Evolutionary conservation across 2,329 filamentous ascomycete species (phyloP), one percentile per base, ranked within the genome.

Genomic region (Cladophialophora bantiana): DNA sequence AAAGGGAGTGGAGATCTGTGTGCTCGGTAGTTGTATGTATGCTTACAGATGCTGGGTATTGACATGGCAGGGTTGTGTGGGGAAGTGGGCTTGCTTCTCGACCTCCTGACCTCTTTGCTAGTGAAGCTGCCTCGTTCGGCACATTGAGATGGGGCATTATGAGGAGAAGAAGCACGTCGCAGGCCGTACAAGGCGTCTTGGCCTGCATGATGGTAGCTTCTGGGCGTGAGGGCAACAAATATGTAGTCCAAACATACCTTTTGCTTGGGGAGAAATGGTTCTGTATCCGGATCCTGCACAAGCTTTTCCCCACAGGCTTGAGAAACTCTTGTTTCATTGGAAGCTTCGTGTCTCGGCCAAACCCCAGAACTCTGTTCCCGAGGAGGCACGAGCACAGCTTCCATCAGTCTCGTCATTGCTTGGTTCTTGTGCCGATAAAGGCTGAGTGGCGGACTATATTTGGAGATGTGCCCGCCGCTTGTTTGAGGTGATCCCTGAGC

Each of bases 21-120:
- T 36, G 31, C 12, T 36, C 57, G 57, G 57, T 59, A 59, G 57
- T 59, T 59, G 57, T 7, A 34, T 50, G 45, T n/a, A 48, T 36
- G 38, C 52, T 6, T 20, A 32, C 20, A 12, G n/a, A 15, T 36
- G n/a, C 31, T 56, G 26, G 5, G 32, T 36, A 2, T 5, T 50
- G 45, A 50, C 13, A 13, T 26, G 32, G 57, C 40, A 45, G 50
- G 45, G 9, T 50, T 20, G 15, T 56, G 52, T 48, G 54, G 52
- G 53, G 54, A 36, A 63, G 38, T n/a, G 54, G 34, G 36, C 31
- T 31, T 13, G 35, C 31, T 40, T 42, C 55, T 18, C 10, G 45
- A 50, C 45, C 45, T 50, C 20, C 18, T 50, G 45, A 50, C 45
- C 55, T 40, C 3, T 18, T 15, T 58, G 15, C 5, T 12, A 31